These are phyloP conservation scores for Colletotrichum shisoi DNA, from an alignment of 2,329 filamentous ascomycete species.

Conservation along the genomic window DNA sequence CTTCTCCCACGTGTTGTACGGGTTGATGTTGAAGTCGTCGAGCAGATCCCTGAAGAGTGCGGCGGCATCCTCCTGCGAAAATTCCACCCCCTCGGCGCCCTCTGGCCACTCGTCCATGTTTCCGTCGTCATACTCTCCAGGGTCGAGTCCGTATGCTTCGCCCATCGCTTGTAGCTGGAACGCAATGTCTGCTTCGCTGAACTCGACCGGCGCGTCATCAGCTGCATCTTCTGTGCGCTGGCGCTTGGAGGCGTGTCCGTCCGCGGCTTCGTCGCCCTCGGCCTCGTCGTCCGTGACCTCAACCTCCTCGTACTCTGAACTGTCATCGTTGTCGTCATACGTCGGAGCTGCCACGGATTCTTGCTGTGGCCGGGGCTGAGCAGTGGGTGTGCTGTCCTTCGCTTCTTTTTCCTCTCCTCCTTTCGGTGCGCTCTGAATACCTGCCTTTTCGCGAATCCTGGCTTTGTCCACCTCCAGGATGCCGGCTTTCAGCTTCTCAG, in stretches of 20 bases:
- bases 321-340: conserved; percentile 54
- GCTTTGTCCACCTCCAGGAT: conserved; percentile 77
- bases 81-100: conserved; percentile 71
- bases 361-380: conserved; percentile 25
- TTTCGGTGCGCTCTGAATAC: conserved; percentile 41
- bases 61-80: conserved; percentile 78
- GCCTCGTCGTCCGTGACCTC: conserved; percentile 68
- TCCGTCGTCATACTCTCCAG: conserved; percentile 76
- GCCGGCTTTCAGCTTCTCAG: conserved; percentile 81
- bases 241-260: conserved; percentile 67
- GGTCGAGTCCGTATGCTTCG: conserved; percentile 79
- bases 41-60: conserved; percentile 86
- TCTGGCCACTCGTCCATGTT: conserved; percentile 70
- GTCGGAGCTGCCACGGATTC: neutral
- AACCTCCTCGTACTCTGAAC: conserved; percentile 79
- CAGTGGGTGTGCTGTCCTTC: conserved; percentile 9
- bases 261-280: conserved; percentile 48
- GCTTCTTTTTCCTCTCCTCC: conserved; percentile 31
- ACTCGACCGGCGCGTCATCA: conserved; percentile 71
- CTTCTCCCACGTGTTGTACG: conserved; percentile 91
- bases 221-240: conserved; percentile 61
- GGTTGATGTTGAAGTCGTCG: conserved; percentile 81
- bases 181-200: conserved; percentile 93
- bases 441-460: conserved; percentile 67
- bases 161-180: conserved; percentile 91